Conservation (phyloP, 192 early-diverging fungal species). For the Coemansia biformis region DNA sequence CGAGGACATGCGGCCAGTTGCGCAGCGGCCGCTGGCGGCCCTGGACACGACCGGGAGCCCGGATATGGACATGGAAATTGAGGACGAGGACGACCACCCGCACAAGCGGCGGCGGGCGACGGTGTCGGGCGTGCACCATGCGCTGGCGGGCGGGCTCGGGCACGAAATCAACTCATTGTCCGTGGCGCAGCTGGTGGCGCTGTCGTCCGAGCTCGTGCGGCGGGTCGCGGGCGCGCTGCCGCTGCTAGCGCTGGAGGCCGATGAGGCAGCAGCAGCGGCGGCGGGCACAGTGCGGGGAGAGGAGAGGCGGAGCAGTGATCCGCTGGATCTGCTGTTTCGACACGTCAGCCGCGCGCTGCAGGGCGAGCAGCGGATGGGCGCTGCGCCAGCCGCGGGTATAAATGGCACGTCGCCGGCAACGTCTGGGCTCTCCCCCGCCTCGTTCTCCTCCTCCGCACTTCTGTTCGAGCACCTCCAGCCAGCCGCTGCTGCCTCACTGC, state of each 20-base stretch:
- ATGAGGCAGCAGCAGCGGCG: conserved; percentile 15
- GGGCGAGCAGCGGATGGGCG: too few relatives aligned
- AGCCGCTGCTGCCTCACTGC: background rate
- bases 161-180: conserved; percentile 27
- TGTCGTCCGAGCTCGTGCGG: conserved; percentile 46
- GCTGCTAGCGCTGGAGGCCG: conserved; percentile 28
- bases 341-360: conserved; percentile 19
- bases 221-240: conserved; percentile 43
- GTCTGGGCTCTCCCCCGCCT: too few relatives aligned
- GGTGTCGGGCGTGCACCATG: conserved; percentile 12
- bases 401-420: background rate
- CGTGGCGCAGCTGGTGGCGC: conserved; percentile 39
- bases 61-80: conserved; percentile 9
- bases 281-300: conserved; percentile 39
- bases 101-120: conserved; percentile 41
- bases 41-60: background rate
- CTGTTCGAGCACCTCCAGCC: background rate
- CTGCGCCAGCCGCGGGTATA: background rate
- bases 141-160: conserved; percentile 13
- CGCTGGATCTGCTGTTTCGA: conserved; percentile 20
- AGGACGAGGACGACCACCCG: conserved; percentile 7
- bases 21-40: too few relatives aligned
- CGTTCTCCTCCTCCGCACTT: background rate
- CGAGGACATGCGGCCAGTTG: background rate
- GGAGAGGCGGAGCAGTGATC: conserved; percentile 12